phyloP scores from a whole-genome alignment of 2,329 filamentous ascomycete genomes.

The Arthroderma uncinatum region DNA sequence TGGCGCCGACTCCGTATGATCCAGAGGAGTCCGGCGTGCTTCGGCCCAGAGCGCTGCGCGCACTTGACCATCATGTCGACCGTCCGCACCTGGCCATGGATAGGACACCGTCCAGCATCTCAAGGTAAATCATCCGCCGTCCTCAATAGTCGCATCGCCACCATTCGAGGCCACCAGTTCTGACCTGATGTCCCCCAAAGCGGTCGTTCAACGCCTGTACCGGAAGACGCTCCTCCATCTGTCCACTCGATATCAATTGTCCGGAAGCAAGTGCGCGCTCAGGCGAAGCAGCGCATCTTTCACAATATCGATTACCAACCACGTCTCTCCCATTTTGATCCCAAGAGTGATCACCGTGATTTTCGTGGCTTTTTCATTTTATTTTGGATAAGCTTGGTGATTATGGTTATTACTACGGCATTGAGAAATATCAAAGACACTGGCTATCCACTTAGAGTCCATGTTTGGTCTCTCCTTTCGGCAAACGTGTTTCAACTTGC shows the following conservation, averaged over 20 bases:
- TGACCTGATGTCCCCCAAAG: constrained; percentile 1
- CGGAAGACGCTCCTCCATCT: constrained; percentile 86
- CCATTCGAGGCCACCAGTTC: neutral
- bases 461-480: constrained; percentile 81
- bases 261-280: constrained; percentile 68
- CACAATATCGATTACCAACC: constrained; percentile 85
- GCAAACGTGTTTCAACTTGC: constrained; percentile 81
- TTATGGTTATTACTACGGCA: constrained; percentile 94
- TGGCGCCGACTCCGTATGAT: constrained; percentile 10
- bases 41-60: constrained; percentile 11
- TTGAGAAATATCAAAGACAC: constrained; percentile 89
- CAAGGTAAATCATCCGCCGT: constrained; percentile 20
- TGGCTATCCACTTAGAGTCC: constrained; percentile 69
- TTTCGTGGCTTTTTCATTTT: constrained; percentile 96
- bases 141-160: neutral
- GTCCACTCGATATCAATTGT: constrained; percentile 74
- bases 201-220: constrained; percentile 60
- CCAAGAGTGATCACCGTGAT: constrained; percentile 78
- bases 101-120: constrained; percentile 17
- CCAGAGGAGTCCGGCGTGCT: constrained; percentile 7
- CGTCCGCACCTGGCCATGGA: constrained; percentile 4
- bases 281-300: constrained; percentile 74
- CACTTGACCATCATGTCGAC: constrained; percentile 6
- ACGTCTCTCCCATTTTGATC: constrained; percentile 91
- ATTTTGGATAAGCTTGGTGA: constrained; percentile 93